A percentile compares a stretch with the other conserved stretches of the same genome.
Conservation (phyloP, 768 basidiomycete species). For the Boletellus ananas region DNA sequence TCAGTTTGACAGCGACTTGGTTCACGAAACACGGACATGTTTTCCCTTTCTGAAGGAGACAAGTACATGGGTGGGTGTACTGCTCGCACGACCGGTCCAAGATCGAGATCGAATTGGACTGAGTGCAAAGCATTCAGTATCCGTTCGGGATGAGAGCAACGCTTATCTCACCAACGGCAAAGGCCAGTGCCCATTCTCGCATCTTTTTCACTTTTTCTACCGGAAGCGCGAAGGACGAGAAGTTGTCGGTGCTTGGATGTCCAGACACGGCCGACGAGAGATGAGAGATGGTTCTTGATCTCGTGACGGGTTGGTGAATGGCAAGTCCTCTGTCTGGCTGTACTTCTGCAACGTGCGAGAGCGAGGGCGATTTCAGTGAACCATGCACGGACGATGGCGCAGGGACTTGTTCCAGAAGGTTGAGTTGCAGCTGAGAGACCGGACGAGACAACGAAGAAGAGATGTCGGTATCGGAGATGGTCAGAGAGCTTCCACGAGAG, state of each 20-base stretch:
- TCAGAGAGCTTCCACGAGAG: constrained; percentile 23
- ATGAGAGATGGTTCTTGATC: constrained; percentile 47
- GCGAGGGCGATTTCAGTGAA: constrained; percentile 33
- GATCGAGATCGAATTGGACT: constrained; percentile 89
- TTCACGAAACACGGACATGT: constrained; percentile 51
- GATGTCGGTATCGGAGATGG: constrained; percentile 23
- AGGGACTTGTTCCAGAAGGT: background rate
- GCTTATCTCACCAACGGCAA: constrained; percentile 58
- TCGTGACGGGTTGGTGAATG: constrained; percentile 30
- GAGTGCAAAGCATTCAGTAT: constrained; percentile 6
- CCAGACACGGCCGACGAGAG: constrained; percentile 31
- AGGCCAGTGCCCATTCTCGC: constrained; percentile 62
- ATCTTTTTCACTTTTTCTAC: constrained; percentile 45
- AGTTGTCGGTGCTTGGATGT: constrained; percentile 35
- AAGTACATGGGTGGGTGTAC: constrained; percentile 67
- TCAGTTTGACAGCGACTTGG: constrained; percentile 2
- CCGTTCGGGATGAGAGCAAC: background rate
- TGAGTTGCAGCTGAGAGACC: constrained; percentile 13
- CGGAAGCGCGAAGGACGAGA: constrained; percentile 45
- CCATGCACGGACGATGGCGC: background rate
- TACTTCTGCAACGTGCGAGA: constrained; percentile 26
- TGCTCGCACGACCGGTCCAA: constrained; percentile 74
- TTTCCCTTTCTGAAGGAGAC: constrained; percentile 67
- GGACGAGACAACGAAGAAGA: constrained; percentile 18
- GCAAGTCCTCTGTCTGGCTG: constrained; percentile 11